Evolutionary conservation across 352 stramenopile species (phyloP), one percentile per base, ranked within the genome.

Genomic region (Peronospora destructor): DNA sequence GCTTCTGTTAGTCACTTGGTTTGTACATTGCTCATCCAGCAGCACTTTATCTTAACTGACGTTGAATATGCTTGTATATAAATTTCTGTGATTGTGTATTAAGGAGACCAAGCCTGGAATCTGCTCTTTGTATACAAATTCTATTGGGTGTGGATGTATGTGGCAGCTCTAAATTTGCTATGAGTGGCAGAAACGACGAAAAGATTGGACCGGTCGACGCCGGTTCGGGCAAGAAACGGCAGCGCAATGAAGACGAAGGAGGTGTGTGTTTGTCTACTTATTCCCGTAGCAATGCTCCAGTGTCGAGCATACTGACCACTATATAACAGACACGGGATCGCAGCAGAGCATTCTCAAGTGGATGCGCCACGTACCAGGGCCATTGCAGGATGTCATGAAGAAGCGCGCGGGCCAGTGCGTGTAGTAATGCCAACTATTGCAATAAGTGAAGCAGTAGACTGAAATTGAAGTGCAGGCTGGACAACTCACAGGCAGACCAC

Each of bases 301-400:
- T 28, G 3, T 39, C 8, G 7, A 30, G 19, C 14, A 41, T 38
- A 47, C n/a, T 63, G 16, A 61, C 19, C 26, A 16, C 3, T 5
- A 32, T 19, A 19, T 52, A 10, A 30, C 34, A 77, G 71, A 75
- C 37, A 50, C 76, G 40, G 68, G 73, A 43, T 84, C 71, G 6
- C 73, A 84, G 40, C 71, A 76, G 53, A 84, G 73, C 44, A 89
- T 89, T 50, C 63, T 85, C 36, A 87, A 85, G 58, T 89, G 76
- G 78, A 74, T 87, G 55, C 75, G 73, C 4, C 61, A 78, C 9
- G 73, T 90, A 36, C 79, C 79, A 0, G 79, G 79, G 0, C 79
- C 79, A 12, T 53, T 90, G 38, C 76, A 85, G 44, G 79, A 87
- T 39, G 73, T 90, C 40, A 84, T 90, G 60, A 85, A 87, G 58